A percentile compares a stretch with the other conserved stretches of the same genome.
Evolutionary conservation across 2,329 filamentous ascomycete species (phyloP).

Genomic region (Furcasterigmium furcatum): DNA sequence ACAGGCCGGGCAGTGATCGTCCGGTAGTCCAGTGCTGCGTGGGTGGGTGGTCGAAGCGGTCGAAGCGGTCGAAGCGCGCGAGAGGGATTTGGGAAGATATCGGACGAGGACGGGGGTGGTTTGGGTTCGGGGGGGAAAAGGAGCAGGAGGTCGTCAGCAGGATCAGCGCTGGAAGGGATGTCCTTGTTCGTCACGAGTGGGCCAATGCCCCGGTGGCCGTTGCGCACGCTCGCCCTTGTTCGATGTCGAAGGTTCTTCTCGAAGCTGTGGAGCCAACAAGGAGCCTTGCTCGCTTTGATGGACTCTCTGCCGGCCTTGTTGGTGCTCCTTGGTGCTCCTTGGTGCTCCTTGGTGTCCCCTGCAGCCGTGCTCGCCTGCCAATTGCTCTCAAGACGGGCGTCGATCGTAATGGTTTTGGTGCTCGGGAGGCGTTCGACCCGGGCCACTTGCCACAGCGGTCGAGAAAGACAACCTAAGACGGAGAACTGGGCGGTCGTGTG

Average conservation of each 20-base stretch:
- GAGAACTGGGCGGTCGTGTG: slow-evolving; percentile 21
- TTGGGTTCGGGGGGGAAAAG: slow-evolving; percentile 3
- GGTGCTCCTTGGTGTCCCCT: too few relatives aligned
- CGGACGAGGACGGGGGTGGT: slow-evolving; percentile 5
- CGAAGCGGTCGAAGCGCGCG: too few relatives aligned
- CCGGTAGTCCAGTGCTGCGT: too few relatives aligned
- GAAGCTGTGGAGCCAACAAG: slow-evolving; percentile 13
- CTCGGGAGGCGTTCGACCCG: too few relatives aligned
- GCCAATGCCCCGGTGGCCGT: not conserved
- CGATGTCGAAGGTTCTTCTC: slow-evolving; percentile 11
- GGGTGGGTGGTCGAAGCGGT: too few relatives aligned
- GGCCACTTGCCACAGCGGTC: too few relatives aligned
- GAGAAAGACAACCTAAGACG: slow-evolving; percentile 2
- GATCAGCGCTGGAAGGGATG: not conserved
- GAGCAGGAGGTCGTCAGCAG: slow-evolving; percentile 6
- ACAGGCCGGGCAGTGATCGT: slow-evolving; percentile 1
- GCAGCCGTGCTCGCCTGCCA: too few relatives aligned
- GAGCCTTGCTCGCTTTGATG: too few relatives aligned
- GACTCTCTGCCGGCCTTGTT: too few relatives aligned
- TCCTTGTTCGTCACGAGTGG: not conserved
- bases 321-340: too few relatives aligned
- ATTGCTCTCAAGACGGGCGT: too few relatives aligned
- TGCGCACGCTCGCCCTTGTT: not conserved
- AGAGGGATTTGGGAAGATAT: not conserved
- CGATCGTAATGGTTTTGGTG: too few relatives aligned